Conservation (phyloP, 78 protist genomes). For the slime mould (Dictyostelium discoideum) region DNA sequence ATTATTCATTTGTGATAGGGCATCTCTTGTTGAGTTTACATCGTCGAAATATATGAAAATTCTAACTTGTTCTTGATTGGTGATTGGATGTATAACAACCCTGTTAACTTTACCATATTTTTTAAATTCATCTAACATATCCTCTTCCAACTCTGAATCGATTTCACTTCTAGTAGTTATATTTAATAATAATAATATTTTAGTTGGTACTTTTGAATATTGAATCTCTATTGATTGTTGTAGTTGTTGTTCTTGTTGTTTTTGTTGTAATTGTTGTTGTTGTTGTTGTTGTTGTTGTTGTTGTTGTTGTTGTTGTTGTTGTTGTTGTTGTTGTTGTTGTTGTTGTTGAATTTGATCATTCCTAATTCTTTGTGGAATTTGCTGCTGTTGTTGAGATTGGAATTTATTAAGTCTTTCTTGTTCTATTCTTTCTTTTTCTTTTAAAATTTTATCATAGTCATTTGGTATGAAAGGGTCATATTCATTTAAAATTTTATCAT, state of each 20-base stretch:
- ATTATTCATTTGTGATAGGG: neutral
- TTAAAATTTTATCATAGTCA: conserved; percentile 51
- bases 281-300: neutral
- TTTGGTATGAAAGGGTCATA: conserved; percentile 69
- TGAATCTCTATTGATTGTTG: neutral
- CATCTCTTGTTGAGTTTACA: neutral
- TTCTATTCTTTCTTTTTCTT: conserved; percentile 18
- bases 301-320: neutral
- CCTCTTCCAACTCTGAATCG: conserved; percentile 20
- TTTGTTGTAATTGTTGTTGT: neutral
- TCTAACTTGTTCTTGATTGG: neutral
- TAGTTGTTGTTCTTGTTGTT: neutral
- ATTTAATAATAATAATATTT: conserved; percentile 24
- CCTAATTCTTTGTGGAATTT: neutral
- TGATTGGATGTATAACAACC: neutral
- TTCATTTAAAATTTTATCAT: conserved; percentile 57
- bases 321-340: neutral
- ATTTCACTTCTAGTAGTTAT: conserved; percentile 9
- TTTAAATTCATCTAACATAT: conserved; percentile 36
- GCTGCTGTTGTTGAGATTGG: neutral
- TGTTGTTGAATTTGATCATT: neutral
- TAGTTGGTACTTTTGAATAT: conserved; percentile 24
- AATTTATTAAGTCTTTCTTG: neutral
- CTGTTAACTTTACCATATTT: conserved; percentile 31
- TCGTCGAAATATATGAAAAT: conserved; percentile 40